These are phyloP conservation scores for Aspergillus melleus DNA, from an alignment of 2,329 filamentous ascomycete species.

Conservation along the genomic window DNA sequence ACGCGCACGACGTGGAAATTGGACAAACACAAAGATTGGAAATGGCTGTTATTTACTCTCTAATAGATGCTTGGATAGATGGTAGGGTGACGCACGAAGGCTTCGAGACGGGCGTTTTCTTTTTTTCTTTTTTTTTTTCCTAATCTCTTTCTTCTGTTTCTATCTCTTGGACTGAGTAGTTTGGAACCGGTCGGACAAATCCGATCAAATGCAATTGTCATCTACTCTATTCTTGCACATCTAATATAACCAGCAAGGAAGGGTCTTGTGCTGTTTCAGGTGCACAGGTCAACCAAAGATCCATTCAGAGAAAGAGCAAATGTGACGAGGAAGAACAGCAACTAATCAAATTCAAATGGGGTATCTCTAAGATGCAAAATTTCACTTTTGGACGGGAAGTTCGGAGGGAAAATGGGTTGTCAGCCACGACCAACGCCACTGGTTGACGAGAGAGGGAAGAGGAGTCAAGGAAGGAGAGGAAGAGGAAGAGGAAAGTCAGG, in stretches of 20 bases:
- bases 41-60: neutral
- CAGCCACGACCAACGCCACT: neutral
- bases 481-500: slow-evolving; percentile 20
- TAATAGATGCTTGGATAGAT: neutral
- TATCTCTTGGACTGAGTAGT: neutral
- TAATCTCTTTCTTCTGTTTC: too few relatives aligned
- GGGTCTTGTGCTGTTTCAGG: neutral
- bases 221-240: neutral
- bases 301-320: neutral
- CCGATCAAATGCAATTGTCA: neutral
- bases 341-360: neutral
- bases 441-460: too few relatives aligned
- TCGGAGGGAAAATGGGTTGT: neutral
- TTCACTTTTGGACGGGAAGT: neutral
- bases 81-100: neutral
- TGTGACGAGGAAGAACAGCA: neutral
- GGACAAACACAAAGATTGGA: neutral
- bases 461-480: too few relatives aligned
- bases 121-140: neutral
- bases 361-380: neutral
- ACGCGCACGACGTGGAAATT: neutral
- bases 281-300: neutral
- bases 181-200: neutral
- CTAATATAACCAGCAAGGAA: neutral
- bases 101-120: neutral